Evolutionary conservation across 495 filamentous ascomycete genomes (phyloP), one percentile per base, ranked within the genome.

Genomic region (Cenococcum geophilum): DNA sequence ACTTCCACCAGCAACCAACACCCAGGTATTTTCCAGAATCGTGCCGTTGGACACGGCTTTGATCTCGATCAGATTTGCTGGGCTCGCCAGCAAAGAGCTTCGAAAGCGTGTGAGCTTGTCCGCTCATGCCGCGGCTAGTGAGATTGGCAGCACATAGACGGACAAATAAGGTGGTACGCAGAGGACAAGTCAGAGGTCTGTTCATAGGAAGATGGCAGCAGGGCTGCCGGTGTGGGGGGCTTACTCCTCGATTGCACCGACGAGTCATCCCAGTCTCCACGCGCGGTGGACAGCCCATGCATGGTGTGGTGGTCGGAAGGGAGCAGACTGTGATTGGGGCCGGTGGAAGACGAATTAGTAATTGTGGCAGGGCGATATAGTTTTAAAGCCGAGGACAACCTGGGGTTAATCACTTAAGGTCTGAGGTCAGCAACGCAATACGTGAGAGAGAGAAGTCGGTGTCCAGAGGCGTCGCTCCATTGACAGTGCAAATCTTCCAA

Each of bases 51-150:
- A 14, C 11, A 45, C 18, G 6, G 27, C 23, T 52, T 10, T 16
- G 21, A 25, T 52, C 49, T 20, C 49, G 18, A 52, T 32, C 25
- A 23, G 49, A 25, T 32, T 9, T 45, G 40, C 18, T 49, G 45
- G 49, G 18, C 49, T 1, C 25, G 49, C 49, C 49, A 52, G 49
- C 49, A 52, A 52, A 52, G 49, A 52, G 49, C 49, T 23, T 32
- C 27, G 27, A 52, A 52, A 16, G 40, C 40, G 14, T 45, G 40
- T 45, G 12, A 45, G 18, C 18, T 4, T 18, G 40, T 45, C 40
- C 40, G 40, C 40, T 45, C 40, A 45, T 18, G 18, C 18, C 14
- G 40, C 18, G 4, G 40, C 12, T 18, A 18, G 40, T 45, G 40
- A 45, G 40, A 45, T 18, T 14, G 40, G 14, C 14, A 45, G 18